Conservation (phyloP, 805 yeast species). For the Starmerella sp. region DNA sequence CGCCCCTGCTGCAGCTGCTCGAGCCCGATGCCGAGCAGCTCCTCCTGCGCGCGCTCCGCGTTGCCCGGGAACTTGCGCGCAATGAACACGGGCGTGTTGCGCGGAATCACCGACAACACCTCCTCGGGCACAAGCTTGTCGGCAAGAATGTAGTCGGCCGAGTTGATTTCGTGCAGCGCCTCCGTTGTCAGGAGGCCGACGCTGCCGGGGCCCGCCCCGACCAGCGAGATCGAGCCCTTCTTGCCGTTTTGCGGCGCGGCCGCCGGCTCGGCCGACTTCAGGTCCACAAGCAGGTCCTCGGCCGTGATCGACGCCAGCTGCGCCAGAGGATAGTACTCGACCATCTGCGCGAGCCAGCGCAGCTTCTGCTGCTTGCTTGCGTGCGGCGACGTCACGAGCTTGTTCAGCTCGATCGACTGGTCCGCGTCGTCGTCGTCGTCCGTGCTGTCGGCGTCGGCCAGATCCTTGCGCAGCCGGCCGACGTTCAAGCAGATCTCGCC, state of each 20-base stretch:
- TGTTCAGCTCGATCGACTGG: conserved; percentile 48
- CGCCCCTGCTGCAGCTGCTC: conserved; percentile 52
- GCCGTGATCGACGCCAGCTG: conserved; percentile 50
- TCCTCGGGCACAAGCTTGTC: conserved; percentile 88
- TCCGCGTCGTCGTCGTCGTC: conserved; percentile 51
- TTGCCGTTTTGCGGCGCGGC: conserved; percentile 12
- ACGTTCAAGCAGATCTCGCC: conserved; percentile 58
- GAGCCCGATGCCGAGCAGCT: conserved; percentile 63
- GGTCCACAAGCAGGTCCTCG: conserved; percentile 40
- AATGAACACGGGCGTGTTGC: conserved; percentile 60
- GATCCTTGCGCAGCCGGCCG: conserved; percentile 49
- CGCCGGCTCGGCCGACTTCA: not conserved
- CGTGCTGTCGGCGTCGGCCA: conserved; percentile 33
- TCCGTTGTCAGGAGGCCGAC: conserved; percentile 71
- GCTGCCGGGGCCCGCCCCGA: conserved; percentile 93
- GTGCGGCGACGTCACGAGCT: conserved; percentile 39
- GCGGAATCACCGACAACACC: conserved; percentile 73
- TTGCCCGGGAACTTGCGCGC: conserved; percentile 95
- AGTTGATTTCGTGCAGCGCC: conserved; percentile 66
- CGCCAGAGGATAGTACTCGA: conserved; percentile 76
- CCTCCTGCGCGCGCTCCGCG: conserved; percentile 87
- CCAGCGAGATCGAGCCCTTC: conserved; percentile 59
- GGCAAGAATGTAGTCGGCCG: conserved; percentile 76
- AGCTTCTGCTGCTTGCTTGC: conserved; percentile 36
- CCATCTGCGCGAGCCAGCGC: conserved; percentile 79